Evolutionary conservation across 805 yeast genomes (phyloP), one percentile per base, ranked within the genome.

Genomic region (Lipomyces sp.): DNA sequence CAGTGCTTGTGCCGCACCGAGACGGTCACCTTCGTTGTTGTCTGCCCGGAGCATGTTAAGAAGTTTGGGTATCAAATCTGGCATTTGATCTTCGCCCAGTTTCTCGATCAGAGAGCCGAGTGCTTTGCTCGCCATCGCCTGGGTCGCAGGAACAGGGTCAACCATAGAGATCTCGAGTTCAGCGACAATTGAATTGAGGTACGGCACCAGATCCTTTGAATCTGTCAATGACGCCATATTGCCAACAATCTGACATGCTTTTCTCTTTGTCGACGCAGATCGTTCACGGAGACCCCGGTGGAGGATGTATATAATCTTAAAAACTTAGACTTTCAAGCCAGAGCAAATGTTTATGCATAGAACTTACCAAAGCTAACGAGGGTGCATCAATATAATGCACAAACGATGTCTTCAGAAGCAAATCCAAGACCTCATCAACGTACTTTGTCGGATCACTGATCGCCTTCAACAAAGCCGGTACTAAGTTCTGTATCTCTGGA

Each of bases 301-400:
- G 58, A 95, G 89, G 61, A 95, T 97, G 75, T 93, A 97, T 69
- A 93, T 91, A 57, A 68, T 65, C 70, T 24, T 66, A 56, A 6
- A 33, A 5, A 33, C 15, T 24, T 33, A 57, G 18, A 18, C 7
- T 24, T 4, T 13, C 29, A 3, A 11, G 39, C 18, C 37, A 50
- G 48, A 13, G 3, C 10, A 37, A 53, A 32, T n/a, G 11, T 1
- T 24, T 24, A 24, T 24, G 24, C 24, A 3, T 37, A 45, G 5
- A 33, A 33, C 70, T 32, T 64, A 95, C 92, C 73, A 95, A 83
- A 0, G 99, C 99, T 74, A 95, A 82, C 0, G 98, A 94, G 2
- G 99, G 98, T 29, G 98, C 97, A 79, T 95, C 99, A 71, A 95
- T 94, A 77, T 94, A 95, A 78, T 95, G 99, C 56, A 93, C 97